Evolutionary conservation across 495 filamentous ascomycete species (phyloP), one percentile per base, ranked within the genome.

Genomic region (Hyphodiscus hymeniophilus): DNA sequence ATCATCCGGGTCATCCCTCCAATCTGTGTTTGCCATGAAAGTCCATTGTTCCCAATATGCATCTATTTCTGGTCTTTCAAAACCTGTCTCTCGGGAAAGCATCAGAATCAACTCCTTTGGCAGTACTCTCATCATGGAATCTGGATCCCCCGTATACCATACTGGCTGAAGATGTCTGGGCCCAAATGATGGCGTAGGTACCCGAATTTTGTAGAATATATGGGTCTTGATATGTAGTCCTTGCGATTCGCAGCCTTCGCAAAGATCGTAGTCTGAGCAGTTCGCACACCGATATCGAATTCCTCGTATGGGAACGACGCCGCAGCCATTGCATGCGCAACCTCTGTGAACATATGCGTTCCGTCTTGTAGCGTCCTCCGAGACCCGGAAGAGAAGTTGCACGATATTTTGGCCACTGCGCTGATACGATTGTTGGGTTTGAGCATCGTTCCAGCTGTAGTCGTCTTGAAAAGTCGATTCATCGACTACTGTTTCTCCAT

Each of bases 21-120:
- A 95, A 59, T 90, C 82, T 10, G 80, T 81, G 51, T 83, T 87
- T 8, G 92, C 92, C 56, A 95, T 77, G 51, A 87, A 95, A 7
- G 84, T 86, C 75, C 94, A 97, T 57, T 96, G 94, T 56, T 96
- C 91, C 83, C 88, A 97, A 22, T 92, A 77, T 23, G 89, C 92
- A 64, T 97, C 89, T 2, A 97, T 65, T 60, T 95, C 87, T 2
- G 84, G 79, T 26, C 77, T 75, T 60, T 94, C 88, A 51, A 90
- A 90, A 13, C 75, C 78, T 13, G 85, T 87, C 21, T 87, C 81
- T 31, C 75, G 72, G 20, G 77, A 77, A 42, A 95, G 70, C 42
- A 79, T 77, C 40, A 76, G 71, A 26, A 80, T 78, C 3, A 89
- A 59, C 16, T 74, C 60, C 20, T 77, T 73, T 5, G 79, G 77